These are phyloP conservation scores for Aspergillus asperescens DNA, from an alignment of 495 filamentous ascomycete species.

Conservation along the genomic window DNA sequence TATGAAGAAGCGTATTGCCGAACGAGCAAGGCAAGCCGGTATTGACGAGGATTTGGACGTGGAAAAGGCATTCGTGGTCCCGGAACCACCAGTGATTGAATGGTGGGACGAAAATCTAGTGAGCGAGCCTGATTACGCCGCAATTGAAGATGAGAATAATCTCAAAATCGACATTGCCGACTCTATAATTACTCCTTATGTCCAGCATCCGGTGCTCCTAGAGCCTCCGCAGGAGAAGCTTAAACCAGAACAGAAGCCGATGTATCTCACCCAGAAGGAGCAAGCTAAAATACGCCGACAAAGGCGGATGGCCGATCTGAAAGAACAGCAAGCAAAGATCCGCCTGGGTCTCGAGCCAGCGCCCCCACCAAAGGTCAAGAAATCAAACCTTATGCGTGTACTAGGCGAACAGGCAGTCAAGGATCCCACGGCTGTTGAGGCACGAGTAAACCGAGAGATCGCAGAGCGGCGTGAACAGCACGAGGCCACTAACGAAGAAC, in stretches of 20 bases:
- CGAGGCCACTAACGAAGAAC: constrained; percentile 71
- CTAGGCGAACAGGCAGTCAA: constrained; percentile 96
- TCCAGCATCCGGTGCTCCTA: constrained; percentile 91
- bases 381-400: constrained; percentile 93
- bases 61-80: constrained; percentile 82
- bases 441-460: constrained; percentile 85
- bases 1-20: constrained; percentile 90
- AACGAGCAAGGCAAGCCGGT: constrained; percentile 73
- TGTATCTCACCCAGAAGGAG: constrained; percentile 88
- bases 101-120: constrained; percentile 97
- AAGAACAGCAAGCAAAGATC: constrained; percentile 95
- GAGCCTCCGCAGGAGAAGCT: constrained; percentile 87
- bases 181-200: constrained; percentile 78
- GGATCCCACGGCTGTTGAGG: constrained; percentile 95
- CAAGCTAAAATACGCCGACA: constrained; percentile 87
- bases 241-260: constrained; percentile 72
- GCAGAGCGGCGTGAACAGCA: constrained; percentile 75
- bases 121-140: constrained; percentile 64
- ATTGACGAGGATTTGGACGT: constrained; percentile 86
- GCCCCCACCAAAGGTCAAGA: constrained; percentile 90
- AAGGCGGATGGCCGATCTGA: constrained; percentile 82
- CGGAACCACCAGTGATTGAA: constrained; percentile 80
- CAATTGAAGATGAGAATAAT: constrained; percentile 54
- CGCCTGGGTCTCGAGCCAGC: constrained; percentile 83
- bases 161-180: constrained; percentile 75